Evolutionary conservation across 2,329 filamentous ascomycete species (phyloP).

Genomic region (Colletotrichum salicis): DNA sequence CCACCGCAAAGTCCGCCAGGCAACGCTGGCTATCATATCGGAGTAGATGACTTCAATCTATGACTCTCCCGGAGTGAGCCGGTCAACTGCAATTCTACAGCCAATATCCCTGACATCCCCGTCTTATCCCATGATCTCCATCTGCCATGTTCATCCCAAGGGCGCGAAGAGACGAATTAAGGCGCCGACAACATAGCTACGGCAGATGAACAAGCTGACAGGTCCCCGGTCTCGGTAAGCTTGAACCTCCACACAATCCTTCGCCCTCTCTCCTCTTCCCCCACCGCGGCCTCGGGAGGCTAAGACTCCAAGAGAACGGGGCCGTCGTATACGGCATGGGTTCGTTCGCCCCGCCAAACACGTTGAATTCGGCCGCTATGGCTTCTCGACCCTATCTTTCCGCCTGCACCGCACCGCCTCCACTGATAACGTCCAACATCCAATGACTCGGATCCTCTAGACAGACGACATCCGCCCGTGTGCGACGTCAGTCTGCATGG

Average conservation of each 20-base stretch:
- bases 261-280: constrained; percentile 3
- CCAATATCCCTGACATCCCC: background rate
- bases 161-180: background rate
- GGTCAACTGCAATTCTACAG: background rate
- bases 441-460: constrained; percentile 24
- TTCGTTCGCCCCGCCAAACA: constrained; percentile 22
- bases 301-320: constrained; percentile 19
- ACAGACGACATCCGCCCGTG: background rate
- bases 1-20: background rate
- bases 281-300: constrained; percentile 28
- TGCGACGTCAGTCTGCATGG: constrained; percentile 29
- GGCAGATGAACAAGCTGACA: background rate
- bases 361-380: background rate
- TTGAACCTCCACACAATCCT: constrained; percentile 4
- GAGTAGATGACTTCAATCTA: background rate
- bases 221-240: background rate
- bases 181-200: background rate
- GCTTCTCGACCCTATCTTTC: constrained; percentile 19
- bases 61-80: constrained; percentile 1
- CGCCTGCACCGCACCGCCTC: constrained; percentile 14
- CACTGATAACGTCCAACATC: constrained; percentile 29
- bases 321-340: constrained; percentile 5
- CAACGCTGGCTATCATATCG: background rate
- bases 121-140: background rate
- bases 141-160: background rate